These are phyloP conservation scores for Mycena belliarum DNA, from an alignment of 768 basidiomycete species.

Conservation along the genomic window DNA sequence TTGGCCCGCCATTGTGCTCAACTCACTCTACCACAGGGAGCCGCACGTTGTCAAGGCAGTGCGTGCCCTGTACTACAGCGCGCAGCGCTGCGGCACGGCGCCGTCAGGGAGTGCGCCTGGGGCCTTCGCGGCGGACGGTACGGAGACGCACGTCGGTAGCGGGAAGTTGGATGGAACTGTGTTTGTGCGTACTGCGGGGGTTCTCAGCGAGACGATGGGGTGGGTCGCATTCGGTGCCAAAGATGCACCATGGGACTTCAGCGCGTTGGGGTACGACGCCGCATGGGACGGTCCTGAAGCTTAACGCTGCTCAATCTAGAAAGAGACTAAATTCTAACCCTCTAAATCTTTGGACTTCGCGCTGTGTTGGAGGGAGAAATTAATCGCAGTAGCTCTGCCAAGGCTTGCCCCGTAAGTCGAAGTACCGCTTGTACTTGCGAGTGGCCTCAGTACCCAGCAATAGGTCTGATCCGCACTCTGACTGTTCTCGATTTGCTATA, in stretches of 20 bases:
- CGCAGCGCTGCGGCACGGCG: constrained; percentile 34
- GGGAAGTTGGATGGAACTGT: constrained; percentile 40
- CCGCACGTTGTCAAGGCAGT: constrained; percentile 40
- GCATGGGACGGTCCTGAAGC: constrained; percentile 45
- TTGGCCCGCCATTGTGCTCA: constrained; percentile 39
- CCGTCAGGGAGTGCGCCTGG: no score
- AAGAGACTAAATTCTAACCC: no score
- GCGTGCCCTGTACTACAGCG: constrained; percentile 32
- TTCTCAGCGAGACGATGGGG: constrained; percentile 41
- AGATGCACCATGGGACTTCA: constrained; percentile 39
- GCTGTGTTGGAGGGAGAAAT: no score
- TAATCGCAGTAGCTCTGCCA: no score
- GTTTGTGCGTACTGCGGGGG: constrained; percentile 47
- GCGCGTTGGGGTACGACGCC: constrained; percentile 46
- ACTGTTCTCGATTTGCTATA: no score
- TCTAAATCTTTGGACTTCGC: no score
- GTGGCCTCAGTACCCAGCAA: no score
- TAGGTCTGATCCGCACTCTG: no score
- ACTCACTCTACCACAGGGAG: constrained; percentile 39
- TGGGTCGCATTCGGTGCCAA: constrained; percentile 44
- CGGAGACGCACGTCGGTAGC: constrained; percentile 37
- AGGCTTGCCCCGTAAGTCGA: no score
- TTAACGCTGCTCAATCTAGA: no score
- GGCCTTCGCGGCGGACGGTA: no score
- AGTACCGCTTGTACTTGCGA: no score